Percentiles rank a stretch among this genome's conserved stretches.
Evolutionary conservation across 768 basidiomycete genomes (phyloP).

Genomic region (Termitomyces titanicus): DNA sequence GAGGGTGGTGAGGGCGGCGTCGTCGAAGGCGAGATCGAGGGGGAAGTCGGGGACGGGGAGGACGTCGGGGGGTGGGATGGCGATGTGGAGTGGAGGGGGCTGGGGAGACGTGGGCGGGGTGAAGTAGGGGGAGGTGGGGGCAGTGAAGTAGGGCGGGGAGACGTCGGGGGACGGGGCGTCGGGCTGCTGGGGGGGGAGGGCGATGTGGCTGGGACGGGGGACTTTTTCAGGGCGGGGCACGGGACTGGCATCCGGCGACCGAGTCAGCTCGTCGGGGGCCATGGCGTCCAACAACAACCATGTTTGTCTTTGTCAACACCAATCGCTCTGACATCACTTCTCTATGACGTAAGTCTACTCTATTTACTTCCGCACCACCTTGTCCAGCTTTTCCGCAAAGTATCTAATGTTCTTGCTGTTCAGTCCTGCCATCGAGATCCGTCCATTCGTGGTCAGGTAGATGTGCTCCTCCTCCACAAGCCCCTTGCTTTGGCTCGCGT

Average conservation of each 20-base stretch:
- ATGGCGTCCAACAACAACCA: conserved; percentile 15
- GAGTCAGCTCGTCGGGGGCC: conserved; percentile 5
- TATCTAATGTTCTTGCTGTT: conserved; percentile 76
- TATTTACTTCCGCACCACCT: conserved; percentile 45
- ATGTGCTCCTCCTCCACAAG: conserved; percentile 74
- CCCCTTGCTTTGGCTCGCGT: conserved; percentile 56
- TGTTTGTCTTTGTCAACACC: conserved; percentile 15
- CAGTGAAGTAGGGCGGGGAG: conserved; percentile 39
- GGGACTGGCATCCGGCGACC: background rate
- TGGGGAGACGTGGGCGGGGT: conserved; percentile 37
- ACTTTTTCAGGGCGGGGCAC: background rate
- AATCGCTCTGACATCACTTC: conserved; percentile 35
- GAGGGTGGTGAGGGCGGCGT: conserved; percentile 77
- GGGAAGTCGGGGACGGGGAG: conserved; percentile 35
- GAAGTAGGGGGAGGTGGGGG: conserved; percentile 41
- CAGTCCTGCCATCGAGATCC: conserved; percentile 94
- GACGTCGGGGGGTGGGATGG: conserved; percentile 24
- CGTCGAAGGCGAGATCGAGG: conserved; percentile 42
- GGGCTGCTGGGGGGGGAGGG: conserved; percentile 29
- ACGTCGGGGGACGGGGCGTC: conserved; percentile 27
- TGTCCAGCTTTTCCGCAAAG: conserved; percentile 70
- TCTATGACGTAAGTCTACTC: conserved; percentile 24
- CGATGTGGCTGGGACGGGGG: conserved; percentile 25
- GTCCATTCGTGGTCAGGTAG: conserved; percentile 82
- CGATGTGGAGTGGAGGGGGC: conserved; percentile 18